Conservation (phyloP, 176 grass and related monocot species). For the Urochloa ruziziensis region DNA sequence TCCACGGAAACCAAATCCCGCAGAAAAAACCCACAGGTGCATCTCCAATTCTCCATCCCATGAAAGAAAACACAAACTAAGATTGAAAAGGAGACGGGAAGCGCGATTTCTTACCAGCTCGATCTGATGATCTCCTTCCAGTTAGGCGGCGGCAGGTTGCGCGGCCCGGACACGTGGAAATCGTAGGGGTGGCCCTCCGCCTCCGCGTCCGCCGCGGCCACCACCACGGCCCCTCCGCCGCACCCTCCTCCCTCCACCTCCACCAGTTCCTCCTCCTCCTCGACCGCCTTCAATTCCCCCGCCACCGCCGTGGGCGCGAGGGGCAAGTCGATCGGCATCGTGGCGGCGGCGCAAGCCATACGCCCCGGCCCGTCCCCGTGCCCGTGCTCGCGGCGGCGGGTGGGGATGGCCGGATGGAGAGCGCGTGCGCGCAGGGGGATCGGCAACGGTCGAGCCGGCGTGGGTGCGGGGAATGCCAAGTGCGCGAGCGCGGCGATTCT, state of each 20-base stretch:
- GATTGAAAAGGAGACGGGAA: not conserved
- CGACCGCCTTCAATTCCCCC: slow-evolving; percentile 3
- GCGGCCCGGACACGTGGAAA: slow-evolving; percentile 82
- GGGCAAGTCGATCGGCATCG: slow-evolving; percentile 31
- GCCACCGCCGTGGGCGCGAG: not conserved
- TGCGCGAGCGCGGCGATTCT: slow-evolving; percentile 20
- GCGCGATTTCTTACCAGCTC: slow-evolving; percentile 51
- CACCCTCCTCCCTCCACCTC: slow-evolving; percentile 18
- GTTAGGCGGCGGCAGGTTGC: slow-evolving; percentile 74
- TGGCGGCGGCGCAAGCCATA: not conserved
- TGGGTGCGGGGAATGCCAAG: slow-evolving; percentile 22
- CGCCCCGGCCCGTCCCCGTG: not conserved
- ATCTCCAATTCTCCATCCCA: not conserved
- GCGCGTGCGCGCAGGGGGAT: slow-evolving; percentile 1
- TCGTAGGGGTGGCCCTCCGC: slow-evolving; percentile 75
- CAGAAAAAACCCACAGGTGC: not conserved
- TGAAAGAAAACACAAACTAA: not conserved
- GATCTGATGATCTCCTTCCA: slow-evolving; percentile 90
- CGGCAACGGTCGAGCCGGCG: slow-evolving; percentile 23
- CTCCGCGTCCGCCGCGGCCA: slow-evolving; percentile 44
- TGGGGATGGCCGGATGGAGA: not conserved
- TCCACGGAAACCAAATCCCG: not conserved
- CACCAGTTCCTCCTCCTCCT: not conserved
- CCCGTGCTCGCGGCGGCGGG: not conserved
- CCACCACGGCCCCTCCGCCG: slow-evolving; percentile 47